phyloP scores from a whole-genome alignment of 148 eudicot genomes.

The Selenicereus undatus region DNA sequence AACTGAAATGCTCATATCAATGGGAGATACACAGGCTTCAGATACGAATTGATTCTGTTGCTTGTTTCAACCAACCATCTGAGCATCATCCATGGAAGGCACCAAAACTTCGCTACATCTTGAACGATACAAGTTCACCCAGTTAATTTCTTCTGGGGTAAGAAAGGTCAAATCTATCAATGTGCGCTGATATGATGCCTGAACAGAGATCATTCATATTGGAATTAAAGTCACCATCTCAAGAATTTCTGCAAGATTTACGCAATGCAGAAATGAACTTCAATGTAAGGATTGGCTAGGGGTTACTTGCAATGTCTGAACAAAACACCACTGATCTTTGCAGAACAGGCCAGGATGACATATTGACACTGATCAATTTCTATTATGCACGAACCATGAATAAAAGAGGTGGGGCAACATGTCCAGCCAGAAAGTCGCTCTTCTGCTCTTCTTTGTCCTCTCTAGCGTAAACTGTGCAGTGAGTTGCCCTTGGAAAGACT shows the following conservation, averaged over 20 bases:
- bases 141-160: slow-evolving; percentile 65
- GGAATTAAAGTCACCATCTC: neutral
- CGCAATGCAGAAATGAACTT: too few relatives aligned
- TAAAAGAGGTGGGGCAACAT: too few relatives aligned
- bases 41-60: slow-evolving; percentile 60
- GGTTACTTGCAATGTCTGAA: too few relatives aligned
- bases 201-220: slow-evolving; percentile 1
- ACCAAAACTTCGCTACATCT: slow-evolving; percentile 61
- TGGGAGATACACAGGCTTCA: slow-evolving; percentile 19
- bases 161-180: slow-evolving; percentile 56
- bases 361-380: too few relatives aligned
- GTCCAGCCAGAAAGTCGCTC: too few relatives aligned
- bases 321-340: too few relatives aligned
- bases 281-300: too few relatives aligned
- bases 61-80: slow-evolving; percentile 66
- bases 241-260: neutral
- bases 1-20: neutral
- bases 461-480: too few relatives aligned
- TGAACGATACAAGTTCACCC: slow-evolving; percentile 72
- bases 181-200: slow-evolving; percentile 88
- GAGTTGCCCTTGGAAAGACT: too few relatives aligned
- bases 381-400: too few relatives aligned
- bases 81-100: slow-evolving; percentile 54
- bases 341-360: too few relatives aligned
- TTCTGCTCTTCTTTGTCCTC: too few relatives aligned